Conservation (phyloP, 352 stramenopile genomes). For the Globisporangium mamillatum region DNA sequence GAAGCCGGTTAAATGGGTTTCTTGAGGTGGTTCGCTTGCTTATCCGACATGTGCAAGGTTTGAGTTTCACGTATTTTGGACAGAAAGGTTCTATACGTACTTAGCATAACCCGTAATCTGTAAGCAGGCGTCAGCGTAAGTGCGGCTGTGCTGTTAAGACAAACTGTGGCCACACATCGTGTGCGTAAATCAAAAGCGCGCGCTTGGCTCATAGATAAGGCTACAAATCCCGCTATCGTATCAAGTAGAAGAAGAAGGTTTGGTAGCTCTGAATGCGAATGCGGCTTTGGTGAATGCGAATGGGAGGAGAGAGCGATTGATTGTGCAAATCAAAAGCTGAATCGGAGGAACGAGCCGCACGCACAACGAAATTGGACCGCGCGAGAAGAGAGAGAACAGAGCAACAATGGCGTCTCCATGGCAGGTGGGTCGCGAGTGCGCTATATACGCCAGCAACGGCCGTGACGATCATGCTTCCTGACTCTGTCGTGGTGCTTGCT, state of each 20-base stretch:
- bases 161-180: not conserved
- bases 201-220: not conserved
- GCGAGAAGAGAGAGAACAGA: not conserved
- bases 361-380: not conserved
- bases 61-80: too few relatives aligned
- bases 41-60: too few relatives aligned
- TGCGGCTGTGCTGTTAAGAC: not conserved
- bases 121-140: too few relatives aligned
- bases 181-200: not conserved
- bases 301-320: not conserved
- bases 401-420: slow-evolving; percentile 29
- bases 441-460: not conserved
- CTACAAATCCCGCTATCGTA: too few relatives aligned
- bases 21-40: too few relatives aligned
- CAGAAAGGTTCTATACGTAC: too few relatives aligned
- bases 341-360: not conserved
- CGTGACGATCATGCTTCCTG: not conserved
- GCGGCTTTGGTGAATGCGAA: not conserved
- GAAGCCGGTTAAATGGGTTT: not conserved
- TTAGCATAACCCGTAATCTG: too few relatives aligned
- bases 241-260: too few relatives aligned
- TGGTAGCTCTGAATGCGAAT: not conserved
- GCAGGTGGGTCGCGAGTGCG: slow-evolving; percentile 24
- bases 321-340: not conserved
- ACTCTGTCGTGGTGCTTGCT: not conserved